phyloP scores from a whole-genome alignment of 2,329 filamentous ascomycete genomes.

The Talaromyces sp. region DNA sequence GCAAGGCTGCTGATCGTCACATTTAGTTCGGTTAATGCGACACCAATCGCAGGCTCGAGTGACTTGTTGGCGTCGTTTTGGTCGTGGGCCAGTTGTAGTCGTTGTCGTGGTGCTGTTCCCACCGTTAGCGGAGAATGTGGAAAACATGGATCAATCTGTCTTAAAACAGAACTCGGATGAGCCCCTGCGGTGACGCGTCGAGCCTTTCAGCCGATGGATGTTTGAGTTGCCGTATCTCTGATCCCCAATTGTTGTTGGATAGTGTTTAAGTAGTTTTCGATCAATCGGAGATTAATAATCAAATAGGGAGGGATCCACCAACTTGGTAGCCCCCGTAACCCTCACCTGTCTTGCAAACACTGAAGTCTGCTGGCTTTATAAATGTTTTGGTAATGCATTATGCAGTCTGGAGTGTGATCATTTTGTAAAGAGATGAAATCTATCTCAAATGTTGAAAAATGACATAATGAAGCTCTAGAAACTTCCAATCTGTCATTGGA shows the following conservation, averaged over 20 bases:
- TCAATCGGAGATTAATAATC: neutral
- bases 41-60: neutral
- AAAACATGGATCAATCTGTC: neutral
- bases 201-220: neutral
- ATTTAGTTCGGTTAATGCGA: neutral
- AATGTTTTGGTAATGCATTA: no score
- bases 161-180: neutral
- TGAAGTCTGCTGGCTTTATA: no score
- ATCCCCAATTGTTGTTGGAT: neutral
- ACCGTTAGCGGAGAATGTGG: neutral
- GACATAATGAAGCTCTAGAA: no score
- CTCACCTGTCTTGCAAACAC: neutral
- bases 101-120: neutral
- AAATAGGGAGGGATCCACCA: neutral
- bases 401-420: no score
- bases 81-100: neutral
- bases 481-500: no score
- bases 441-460: no score
- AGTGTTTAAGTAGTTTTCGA: neutral
- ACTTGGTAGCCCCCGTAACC: neutral
- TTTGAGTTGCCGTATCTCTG: neutral
- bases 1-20: neutral
- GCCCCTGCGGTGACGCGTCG: no score
- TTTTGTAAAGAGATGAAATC: no score
- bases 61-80: neutral